These are phyloP conservation scores for Hymenoscyphus infarciens DNA, from an alignment of 2,329 filamentous ascomycete genomes.

Conservation along the genomic window DNA sequence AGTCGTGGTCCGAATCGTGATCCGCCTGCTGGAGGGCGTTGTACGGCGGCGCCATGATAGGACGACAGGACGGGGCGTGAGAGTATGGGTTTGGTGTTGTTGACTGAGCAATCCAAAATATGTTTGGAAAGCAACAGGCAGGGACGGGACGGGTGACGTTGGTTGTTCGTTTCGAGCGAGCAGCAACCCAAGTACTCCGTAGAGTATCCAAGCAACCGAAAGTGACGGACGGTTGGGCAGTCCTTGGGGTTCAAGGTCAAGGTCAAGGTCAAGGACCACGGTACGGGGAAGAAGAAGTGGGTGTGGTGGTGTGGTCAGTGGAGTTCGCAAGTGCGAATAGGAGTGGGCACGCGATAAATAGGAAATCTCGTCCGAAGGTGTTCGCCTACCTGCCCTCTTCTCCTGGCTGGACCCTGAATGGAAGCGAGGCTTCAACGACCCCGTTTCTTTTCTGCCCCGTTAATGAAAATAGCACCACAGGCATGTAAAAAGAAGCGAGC, in stretches of 20 bases:
- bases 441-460: background rate
- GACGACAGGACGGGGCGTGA: slow-evolving; percentile 3
- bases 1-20: slow-evolving; percentile 12
- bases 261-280: background rate
- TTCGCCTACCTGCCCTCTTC: background rate
- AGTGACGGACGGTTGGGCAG: background rate
- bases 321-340: background rate
- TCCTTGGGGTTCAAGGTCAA: too few relatives aligned
- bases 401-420: background rate
- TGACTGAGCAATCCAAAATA: background rate
- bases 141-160: background rate
- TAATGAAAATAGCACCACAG: too few relatives aligned
- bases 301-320: background rate
- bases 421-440: background rate
- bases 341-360: slow-evolving; percentile 1
- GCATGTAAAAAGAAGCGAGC: too few relatives aligned
- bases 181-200: background rate
- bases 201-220: slow-evolving; percentile 3
- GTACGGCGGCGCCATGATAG: slow-evolving; percentile 14
- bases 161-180: background rate
- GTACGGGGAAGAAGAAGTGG: background rate
- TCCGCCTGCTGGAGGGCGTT: slow-evolving; percentile 16
- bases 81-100: slow-evolving; percentile 6
- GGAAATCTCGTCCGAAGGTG: background rate
- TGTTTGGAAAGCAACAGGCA: background rate